phyloP scores from a whole-genome alignment of 176 grass and related monocot species.

The Musa itinerans region DNA sequence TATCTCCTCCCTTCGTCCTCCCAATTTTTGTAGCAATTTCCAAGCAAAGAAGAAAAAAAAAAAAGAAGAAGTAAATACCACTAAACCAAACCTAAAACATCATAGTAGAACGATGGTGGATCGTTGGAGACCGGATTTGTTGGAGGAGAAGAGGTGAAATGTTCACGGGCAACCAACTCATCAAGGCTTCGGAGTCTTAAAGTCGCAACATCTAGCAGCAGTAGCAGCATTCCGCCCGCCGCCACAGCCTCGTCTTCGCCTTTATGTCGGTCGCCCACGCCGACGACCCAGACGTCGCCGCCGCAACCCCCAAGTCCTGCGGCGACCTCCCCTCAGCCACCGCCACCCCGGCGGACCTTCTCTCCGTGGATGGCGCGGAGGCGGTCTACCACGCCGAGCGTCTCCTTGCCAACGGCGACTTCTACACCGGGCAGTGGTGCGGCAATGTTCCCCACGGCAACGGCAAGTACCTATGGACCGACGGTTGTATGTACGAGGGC shows the following conservation, averaged over 20 bases:
- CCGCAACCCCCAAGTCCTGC: background rate
- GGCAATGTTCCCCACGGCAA: slow-evolving; percentile 36
- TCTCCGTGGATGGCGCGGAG: background rate
- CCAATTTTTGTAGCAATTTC: no score
- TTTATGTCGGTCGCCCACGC: slow-evolving; percentile 2
- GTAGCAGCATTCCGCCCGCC: background rate
- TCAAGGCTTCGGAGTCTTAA: slow-evolving; percentile 19
- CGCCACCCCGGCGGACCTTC: background rate
- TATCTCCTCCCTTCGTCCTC: no score
- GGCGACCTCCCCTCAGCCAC: background rate
- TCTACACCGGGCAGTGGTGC: slow-evolving; percentile 50
- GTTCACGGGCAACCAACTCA: no score
- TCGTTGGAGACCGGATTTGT: no score
- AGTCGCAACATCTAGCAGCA: slow-evolving; percentile 8
- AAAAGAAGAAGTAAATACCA: no score
- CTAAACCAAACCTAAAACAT: no score
- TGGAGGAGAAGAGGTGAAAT: no score
- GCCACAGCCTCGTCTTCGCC: slow-evolving; percentile 16
- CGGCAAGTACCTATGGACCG: slow-evolving; percentile 71
- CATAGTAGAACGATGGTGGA: no score
- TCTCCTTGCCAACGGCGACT: slow-evolving; percentile 45
- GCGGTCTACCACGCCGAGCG: slow-evolving; percentile 32
- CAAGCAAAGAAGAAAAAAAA: no score
- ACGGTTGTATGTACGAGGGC: slow-evolving; percentile 83
- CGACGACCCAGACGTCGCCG: background rate